A percentile compares a stretch with the other conserved stretches of the same genome.
Conservation (phyloP, 257 asterid species). For the Primulina tabacum region DNA sequence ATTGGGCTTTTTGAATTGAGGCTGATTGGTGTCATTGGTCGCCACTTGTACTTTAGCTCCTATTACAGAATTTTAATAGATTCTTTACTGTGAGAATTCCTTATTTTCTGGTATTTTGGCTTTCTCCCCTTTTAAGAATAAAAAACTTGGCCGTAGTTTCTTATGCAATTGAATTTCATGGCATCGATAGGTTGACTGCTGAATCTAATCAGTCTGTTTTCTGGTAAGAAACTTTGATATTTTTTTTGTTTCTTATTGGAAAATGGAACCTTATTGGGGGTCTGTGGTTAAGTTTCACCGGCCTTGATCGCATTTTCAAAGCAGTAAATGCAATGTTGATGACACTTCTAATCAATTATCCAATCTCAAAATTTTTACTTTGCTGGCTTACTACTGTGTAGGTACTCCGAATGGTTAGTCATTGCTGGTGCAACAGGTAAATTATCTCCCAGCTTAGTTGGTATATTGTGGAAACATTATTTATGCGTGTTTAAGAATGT, state of each 20-base stretch:
- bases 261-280: neutral
- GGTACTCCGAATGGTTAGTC: no score
- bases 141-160: neutral
- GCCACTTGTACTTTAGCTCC: slow-evolving; percentile 15
- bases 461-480: no score
- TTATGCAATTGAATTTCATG: neutral
- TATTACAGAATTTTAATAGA: slow-evolving; percentile 13
- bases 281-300: neutral
- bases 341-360: no score
- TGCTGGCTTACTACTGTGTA: no score
- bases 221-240: neutral
- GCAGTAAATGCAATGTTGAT: no score
- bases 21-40: slow-evolving; percentile 20
- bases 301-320: neutral
- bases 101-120: neutral
- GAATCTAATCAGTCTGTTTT: neutral
- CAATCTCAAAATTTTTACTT: no score
- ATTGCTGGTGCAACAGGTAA: no score
- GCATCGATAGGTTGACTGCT: slow-evolving; percentile 16
- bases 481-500: no score
- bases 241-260: neutral
- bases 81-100: neutral
- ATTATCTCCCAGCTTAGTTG: no score
- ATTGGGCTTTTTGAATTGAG: slow-evolving; percentile 10
- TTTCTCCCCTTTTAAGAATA: neutral